Percentiles rank a stretch among this genome's conserved stretches.
These are phyloP conservation scores for Lodderomyces pseudojiufengensis DNA, from an alignment of 1,139 yeast species.

Conservation along the genomic window DNA sequence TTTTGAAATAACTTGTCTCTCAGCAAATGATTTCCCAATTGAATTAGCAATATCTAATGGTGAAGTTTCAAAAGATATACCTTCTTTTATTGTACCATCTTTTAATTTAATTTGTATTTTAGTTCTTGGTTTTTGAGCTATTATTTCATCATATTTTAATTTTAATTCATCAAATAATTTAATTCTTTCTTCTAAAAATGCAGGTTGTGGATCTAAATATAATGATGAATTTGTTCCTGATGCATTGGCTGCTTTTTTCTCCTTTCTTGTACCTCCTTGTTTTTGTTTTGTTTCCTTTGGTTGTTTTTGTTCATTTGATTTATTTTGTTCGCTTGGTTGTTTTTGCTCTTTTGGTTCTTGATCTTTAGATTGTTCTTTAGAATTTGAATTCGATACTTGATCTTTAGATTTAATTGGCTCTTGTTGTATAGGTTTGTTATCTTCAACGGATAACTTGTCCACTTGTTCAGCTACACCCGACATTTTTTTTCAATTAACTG, in stretches of 20 bases:
- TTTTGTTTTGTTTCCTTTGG: not conserved
- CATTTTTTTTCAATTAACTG: not conserved
- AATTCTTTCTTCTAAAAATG: conserved; percentile 75
- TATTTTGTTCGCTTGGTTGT: no score
- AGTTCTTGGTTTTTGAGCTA: conserved; percentile 54
- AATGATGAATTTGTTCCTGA: conserved; percentile 21
- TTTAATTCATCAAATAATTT: conserved; percentile 77
- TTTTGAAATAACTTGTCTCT: conserved; percentile 86
- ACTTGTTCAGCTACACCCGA: conserved; percentile 8
- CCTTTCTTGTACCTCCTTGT: conserved; percentile 2
- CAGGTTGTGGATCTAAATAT: conserved; percentile 73
- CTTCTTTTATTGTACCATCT: conserved; percentile 79
- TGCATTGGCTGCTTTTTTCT: not conserved
- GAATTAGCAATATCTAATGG: conserved; percentile 82
- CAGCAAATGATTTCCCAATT: conserved; percentile 79
- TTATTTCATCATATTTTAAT: conserved; percentile 69
- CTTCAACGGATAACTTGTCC: conserved; percentile 6
- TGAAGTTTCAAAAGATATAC: conserved; percentile 82
- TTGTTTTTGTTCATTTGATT: not conserved
- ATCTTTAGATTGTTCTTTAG: not conserved
- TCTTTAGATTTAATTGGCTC: no score
- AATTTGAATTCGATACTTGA: not conserved
- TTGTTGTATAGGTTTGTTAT: not conserved
- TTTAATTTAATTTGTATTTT: conserved; percentile 78
- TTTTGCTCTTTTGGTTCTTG: conserved; percentile 1